phyloP scores from a whole-genome alignment of 176 grass and related monocot genomes.

The Oryza rufipogon region DNA sequence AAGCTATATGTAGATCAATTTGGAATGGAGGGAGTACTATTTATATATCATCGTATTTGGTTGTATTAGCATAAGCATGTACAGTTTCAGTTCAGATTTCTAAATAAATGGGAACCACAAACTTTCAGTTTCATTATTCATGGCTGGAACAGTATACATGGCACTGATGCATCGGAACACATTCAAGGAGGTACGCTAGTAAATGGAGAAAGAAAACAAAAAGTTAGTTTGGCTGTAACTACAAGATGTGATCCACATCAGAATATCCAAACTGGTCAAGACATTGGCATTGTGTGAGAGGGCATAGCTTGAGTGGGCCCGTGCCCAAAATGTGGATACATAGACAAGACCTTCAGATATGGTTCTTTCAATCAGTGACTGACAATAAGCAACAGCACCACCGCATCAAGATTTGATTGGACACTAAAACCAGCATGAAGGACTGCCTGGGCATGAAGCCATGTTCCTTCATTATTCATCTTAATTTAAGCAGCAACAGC shows the following conservation, averaged over 20 bases:
- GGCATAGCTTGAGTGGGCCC: background rate
- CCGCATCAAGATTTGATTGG: conserved; percentile 16
- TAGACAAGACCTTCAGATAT: conserved; percentile 27
- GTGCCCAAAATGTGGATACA: background rate
- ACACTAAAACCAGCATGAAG: conserved; percentile 23
- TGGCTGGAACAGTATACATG: background rate
- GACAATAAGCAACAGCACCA: conserved; percentile 21
- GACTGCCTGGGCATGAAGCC: conserved; percentile 1
- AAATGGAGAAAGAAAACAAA: conserved; percentile 3
- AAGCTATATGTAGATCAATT: no score
- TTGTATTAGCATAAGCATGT: background rate
- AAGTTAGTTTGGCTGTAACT: conserved; percentile 32
- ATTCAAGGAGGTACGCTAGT: background rate
- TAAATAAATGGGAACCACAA: background rate
- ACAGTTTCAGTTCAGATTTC: background rate
- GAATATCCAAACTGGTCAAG: conserved; percentile 14
- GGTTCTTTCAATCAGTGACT: conserved; percentile 23
- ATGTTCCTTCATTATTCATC: conserved; percentile 7
- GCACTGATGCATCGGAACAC: background rate
- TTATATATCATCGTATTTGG: background rate
- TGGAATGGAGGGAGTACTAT: no score
- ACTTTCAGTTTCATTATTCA: conserved; percentile 49
- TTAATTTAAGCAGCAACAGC: conserved; percentile 63
- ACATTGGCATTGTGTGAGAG: conserved; percentile 9
- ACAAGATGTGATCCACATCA: conserved; percentile 14